phyloP scores from a whole-genome alignment of 768 basidiomycete genomes.

The Phanerochaete sordida region DNA sequence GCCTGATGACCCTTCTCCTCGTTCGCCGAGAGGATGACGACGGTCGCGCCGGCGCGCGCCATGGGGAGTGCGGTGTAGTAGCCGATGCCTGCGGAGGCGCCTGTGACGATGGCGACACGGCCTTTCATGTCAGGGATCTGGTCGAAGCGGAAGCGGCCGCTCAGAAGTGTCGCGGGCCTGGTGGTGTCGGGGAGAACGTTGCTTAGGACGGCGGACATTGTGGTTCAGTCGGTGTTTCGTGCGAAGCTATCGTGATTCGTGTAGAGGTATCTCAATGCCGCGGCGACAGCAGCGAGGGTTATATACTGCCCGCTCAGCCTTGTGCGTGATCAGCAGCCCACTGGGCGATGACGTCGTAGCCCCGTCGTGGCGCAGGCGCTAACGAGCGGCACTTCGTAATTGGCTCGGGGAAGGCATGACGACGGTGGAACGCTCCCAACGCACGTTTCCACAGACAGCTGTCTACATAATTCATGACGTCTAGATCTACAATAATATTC shows the following conservation, averaged over 20 bases:
- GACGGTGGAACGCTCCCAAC: too few species aligned
- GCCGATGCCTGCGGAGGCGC: conserved; percentile 26
- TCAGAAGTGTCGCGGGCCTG: conserved; percentile 23
- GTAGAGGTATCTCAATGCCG: too few species aligned
- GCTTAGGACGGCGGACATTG: conserved; percentile 17
- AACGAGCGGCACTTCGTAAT: not conserved
- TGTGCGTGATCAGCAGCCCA: not conserved
- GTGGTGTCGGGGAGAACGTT: conserved; percentile 20
- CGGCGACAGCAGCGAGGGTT: not conserved
- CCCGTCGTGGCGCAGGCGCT: not conserved
- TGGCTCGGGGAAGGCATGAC: too few species aligned
- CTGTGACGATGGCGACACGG: conserved; percentile 27
- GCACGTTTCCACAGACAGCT: too few species aligned
- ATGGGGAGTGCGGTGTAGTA: conserved; percentile 29
- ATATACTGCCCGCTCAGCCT: not conserved
- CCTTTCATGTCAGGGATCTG: conserved; percentile 26
- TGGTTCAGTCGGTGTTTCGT: not conserved
- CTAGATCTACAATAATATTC: too few species aligned
- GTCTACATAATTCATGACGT: too few species aligned
- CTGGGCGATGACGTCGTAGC: not conserved
- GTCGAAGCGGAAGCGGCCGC: conserved; percentile 23
- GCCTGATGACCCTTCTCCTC: conserved; percentile 24
- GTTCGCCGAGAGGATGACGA: conserved; percentile 27
- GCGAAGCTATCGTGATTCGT: not conserved
- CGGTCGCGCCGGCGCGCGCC: conserved; percentile 23